Base-by-base conservation (phyloP, 73 alveolate genomes). In the Stentor roeselii region DNA sequence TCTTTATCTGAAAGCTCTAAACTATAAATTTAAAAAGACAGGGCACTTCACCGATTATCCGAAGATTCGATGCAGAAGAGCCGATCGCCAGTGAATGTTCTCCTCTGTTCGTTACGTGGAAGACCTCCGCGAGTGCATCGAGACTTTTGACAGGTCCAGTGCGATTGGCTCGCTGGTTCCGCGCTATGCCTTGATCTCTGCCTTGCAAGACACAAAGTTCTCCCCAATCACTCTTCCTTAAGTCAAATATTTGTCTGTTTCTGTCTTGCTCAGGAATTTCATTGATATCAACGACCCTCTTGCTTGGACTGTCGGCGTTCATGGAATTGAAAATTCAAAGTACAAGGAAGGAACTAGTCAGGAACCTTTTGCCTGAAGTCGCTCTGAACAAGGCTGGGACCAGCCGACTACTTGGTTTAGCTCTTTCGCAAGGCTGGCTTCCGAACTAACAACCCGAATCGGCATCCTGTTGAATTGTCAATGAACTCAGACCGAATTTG, bases 101-200 rank as follows among this genome's bases (percentile, higher is more conserved):
- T 61, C 97, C 99, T 3, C 78, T 97, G 58, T 97, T 97, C 95
- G 99, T 97, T 34, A 97, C 99, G 3, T 95, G 98, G 97, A 90
- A 78, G 98, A 97, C 75, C 90, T 97, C 42, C 86, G 99, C 83
- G 99, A 98, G 1, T 97, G 99, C 88, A 93, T 95, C 15, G 99
- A 99, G 2, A 95, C 98, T 2, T 97, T 97, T 78, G 82, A 90
- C 3, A 83, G 83, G 21, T 88, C 84, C 59, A 88, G 88, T 59
- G 82, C 93, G 36, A 90, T 92, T 78, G 87, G 89, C 82, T 86
- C 88, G 21, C 88, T 97, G 58, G 83, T 67, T 1, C 80, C 90
- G 21, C 61, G 87, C 78, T 97, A 95, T 86, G 91, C 99, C 0
- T 87, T 88, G 31, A 78, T 88, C 0, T 85, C 98, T 35, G 99